These are phyloP conservation scores for Escovopsis weberi DNA, from an alignment of 2,329 filamentous ascomycete genomes.

Conservation along the genomic window DNA sequence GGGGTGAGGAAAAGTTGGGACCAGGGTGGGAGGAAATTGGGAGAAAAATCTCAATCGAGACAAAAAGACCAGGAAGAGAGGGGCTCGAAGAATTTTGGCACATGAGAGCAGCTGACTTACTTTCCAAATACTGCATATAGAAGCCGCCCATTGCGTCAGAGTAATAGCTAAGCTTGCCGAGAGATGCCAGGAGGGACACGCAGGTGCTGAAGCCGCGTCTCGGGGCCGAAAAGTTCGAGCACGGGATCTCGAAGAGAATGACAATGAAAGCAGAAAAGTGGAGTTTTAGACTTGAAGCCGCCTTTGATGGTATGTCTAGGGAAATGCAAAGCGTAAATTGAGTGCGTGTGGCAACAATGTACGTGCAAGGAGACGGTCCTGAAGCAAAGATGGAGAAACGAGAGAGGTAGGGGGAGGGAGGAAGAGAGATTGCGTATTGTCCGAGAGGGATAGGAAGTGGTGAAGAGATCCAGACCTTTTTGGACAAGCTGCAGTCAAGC, in stretches of 20 bases:
- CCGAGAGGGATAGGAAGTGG: neutral
- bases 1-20: neutral
- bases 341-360: neutral
- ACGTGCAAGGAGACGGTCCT: too few species aligned
- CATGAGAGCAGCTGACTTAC: slow-evolving; percentile 35
- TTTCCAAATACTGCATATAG: slow-evolving; percentile 60
- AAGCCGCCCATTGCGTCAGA: slow-evolving; percentile 43
- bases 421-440: neutral
- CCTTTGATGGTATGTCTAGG: too few species aligned
- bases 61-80: neutral
- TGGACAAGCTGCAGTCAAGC: slow-evolving; percentile 36
- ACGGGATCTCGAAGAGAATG: neutral
- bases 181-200: neutral
- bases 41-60: neutral
- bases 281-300: neutral
- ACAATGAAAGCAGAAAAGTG: slow-evolving; percentile 8
- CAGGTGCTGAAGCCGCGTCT: too few species aligned
- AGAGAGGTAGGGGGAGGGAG: slow-evolving; percentile 1
- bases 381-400: slow-evolving; percentile 1
- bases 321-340: neutral
- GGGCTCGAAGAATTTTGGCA: neutral
- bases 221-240: too few species aligned
- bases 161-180: slow-evolving; percentile 2
- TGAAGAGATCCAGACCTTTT: slow-evolving; percentile 5
- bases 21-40: neutral